Evolutionary conservation across 345 rosid genomes (phyloP).

Genomic region (Salix brachista): DNA sequence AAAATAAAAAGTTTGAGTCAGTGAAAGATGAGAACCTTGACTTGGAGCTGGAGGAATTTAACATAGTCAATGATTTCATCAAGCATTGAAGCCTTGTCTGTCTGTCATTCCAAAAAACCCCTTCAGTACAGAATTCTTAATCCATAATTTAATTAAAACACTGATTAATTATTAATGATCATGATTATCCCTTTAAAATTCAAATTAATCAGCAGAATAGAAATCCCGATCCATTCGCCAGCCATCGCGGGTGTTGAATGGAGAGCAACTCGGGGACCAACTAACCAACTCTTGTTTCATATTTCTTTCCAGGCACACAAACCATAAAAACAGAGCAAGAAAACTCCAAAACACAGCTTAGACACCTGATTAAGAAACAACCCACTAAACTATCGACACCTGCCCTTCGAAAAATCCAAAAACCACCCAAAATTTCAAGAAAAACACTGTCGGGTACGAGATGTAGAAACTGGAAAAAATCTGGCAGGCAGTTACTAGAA

Average conservation of each 20-base stretch:
- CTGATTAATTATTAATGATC: background rate
- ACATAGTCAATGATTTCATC: slow-evolving; percentile 99
- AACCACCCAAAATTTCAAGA: background rate
- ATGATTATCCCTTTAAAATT: background rate
- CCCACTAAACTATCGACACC: background rate
- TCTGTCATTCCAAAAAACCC: slow-evolving; percentile 52
- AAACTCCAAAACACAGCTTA: background rate
- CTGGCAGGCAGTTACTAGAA: background rate
- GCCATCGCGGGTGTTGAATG: slow-evolving; percentile 5
- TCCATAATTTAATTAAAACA: background rate
- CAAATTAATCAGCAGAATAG: background rate
- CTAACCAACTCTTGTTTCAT: background rate
- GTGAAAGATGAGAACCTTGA: slow-evolving; percentile 50
- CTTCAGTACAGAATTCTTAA: background rate
- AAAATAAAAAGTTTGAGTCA: background rate
- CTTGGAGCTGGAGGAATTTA: slow-evolving; percentile 98
- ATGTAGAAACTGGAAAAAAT: background rate
- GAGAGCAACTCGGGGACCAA: background rate
- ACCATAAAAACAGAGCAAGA: too few relatives aligned
- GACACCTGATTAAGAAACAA: background rate
- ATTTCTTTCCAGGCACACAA: background rate
- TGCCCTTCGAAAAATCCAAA: background rate
- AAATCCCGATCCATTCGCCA: slow-evolving; percentile 17
- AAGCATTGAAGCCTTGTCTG: slow-evolving; percentile 98
- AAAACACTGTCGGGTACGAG: background rate